Conservation (phyloP, 371 early-diverging fungal species). For the Mucor velutinosus region DNA sequence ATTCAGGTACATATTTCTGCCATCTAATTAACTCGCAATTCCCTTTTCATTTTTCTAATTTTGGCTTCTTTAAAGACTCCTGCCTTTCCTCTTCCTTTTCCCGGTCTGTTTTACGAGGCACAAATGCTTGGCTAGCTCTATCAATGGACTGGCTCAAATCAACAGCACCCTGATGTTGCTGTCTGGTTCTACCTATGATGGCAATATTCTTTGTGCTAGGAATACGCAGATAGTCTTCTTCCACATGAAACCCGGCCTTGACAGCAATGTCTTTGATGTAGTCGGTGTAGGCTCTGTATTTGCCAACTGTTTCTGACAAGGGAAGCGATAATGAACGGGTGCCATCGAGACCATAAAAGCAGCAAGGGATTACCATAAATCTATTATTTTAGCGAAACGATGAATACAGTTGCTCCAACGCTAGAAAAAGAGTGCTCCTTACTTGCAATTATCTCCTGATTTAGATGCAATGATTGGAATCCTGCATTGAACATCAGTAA, state of each 20-base stretch:
- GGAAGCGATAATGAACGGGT: conserved; percentile 47
- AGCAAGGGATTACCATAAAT: conserved; percentile 84
- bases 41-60: conserved; percentile 37
- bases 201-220: conserved; percentile 91
- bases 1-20: background rate
- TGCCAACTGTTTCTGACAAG: conserved; percentile 55
- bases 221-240: conserved; percentile 78
- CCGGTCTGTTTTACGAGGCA: conserved; percentile 62
- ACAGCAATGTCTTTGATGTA: conserved; percentile 61
- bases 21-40: background rate
- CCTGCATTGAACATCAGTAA: conserved; percentile 31
- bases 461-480: conserved; percentile 77
- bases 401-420: background rate
- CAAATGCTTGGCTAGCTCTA: conserved; percentile 41
- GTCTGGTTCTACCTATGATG: conserved; percentile 59
- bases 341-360: conserved; percentile 76
- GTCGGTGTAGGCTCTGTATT: conserved; percentile 74
- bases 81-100: conserved; percentile 55
- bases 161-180: background rate
- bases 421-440: conserved; percentile 17
- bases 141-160: conserved; percentile 13
- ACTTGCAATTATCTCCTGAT: conserved; percentile 62
- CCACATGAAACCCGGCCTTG: conserved; percentile 64
- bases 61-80: conserved; percentile 32
- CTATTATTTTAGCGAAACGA: conserved; percentile 29